Evolutionary conservation across 2,329 filamentous ascomycete species (phyloP).

Genomic region (Pestalotiopsis sp.): DNA sequence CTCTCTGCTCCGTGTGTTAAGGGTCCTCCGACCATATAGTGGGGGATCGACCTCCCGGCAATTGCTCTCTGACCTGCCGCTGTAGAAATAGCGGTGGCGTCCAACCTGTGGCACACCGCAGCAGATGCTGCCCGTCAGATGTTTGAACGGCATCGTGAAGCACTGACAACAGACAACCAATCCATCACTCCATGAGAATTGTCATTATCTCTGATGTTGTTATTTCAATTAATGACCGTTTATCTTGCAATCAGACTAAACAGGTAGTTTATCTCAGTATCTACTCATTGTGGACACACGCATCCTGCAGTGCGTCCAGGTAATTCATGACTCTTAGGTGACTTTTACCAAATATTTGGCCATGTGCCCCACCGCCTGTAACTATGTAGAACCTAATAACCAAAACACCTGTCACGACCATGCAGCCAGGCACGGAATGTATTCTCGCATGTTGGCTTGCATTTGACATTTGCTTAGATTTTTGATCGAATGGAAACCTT

Average conservation of each 20-base stretch:
- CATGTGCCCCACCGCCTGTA: neutral
- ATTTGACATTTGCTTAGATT: neutral
- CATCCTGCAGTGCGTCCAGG: neutral
- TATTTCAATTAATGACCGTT: neutral
- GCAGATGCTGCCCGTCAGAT: neutral
- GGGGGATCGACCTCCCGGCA: constrained; percentile 1
- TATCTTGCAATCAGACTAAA: neutral
- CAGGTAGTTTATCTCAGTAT: neutral
- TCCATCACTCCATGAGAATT: neutral
- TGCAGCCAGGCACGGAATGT: neutral
- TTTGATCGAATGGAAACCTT: neutral
- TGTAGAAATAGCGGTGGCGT: neutral
- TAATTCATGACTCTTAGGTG: neutral
- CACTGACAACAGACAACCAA: neutral
- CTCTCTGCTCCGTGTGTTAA: neutral
- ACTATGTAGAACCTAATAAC: neutral
- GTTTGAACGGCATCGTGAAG: neutral
- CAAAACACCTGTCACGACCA: neutral
- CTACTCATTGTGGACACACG: neutral
- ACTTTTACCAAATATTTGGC: neutral
- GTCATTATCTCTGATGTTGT: neutral
- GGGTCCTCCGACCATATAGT: neutral
- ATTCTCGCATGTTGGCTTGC: neutral
- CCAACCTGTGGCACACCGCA: neutral
- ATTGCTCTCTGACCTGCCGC: neutral